Evolutionary conservation across 495 filamentous ascomycete genomes (phyloP).

Genomic region (Tuber microsphaerosporum): DNA sequence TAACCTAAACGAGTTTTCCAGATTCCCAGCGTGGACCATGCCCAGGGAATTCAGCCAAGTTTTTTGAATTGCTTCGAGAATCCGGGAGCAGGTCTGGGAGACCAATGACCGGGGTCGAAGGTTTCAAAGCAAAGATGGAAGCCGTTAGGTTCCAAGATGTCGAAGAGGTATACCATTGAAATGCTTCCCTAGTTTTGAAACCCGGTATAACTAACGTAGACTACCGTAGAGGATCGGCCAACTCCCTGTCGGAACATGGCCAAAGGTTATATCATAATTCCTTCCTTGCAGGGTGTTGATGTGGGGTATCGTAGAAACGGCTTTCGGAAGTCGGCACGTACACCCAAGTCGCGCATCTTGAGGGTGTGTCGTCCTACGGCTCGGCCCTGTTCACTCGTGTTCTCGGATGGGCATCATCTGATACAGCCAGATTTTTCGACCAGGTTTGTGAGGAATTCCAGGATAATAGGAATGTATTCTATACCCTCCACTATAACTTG

Average conservation of each 20-base stretch:
- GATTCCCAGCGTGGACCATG: neutral
- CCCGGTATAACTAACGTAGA: conserved; percentile 39
- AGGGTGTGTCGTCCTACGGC: conserved; percentile 7
- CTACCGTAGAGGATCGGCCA: conserved; percentile 4
- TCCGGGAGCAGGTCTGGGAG: neutral
- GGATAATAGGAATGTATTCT: conserved; percentile 5
- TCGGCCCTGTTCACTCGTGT: conserved; percentile 11
- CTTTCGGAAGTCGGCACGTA: conserved; percentile 3
- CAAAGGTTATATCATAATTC: neutral
- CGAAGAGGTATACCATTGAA: neutral
- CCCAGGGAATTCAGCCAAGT: neutral
- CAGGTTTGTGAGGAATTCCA: neutral
- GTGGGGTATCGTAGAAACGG: conserved; percentile 1
- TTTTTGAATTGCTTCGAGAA: neutral
- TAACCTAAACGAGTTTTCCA: neutral
- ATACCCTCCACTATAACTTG: conserved; percentile 9
- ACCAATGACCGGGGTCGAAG: neutral
- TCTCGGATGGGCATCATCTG: conserved; percentile 7
- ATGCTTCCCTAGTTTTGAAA: neutral
- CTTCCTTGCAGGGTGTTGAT: neutral
- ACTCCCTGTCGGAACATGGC: conserved; percentile 15
- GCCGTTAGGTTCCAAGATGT: neutral
- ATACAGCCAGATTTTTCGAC: conserved; percentile 1
- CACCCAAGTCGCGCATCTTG: neutral
- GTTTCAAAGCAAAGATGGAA: neutral